A percentile compares a stretch with the other conserved stretches of the same genome.
These are phyloP conservation scores for Tylopilus rubrobrunneus DNA, from an alignment of 768 basidiomycete species.

Conservation along the genomic window DNA sequence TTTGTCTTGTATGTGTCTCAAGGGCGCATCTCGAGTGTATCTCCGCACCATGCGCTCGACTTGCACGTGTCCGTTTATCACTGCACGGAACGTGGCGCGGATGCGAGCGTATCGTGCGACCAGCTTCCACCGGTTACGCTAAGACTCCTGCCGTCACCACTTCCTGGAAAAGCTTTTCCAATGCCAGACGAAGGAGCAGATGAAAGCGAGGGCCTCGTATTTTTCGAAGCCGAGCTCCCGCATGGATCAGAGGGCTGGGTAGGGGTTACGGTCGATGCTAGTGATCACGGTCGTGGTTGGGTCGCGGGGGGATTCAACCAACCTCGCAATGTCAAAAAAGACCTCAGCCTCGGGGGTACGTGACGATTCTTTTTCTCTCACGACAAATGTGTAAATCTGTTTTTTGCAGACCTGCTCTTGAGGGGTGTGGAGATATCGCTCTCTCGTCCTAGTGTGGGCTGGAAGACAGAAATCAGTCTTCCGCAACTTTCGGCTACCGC, in stretches of 20 bases:
- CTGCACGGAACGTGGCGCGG: slow-evolving; percentile 35
- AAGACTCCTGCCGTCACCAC: slow-evolving; percentile 62
- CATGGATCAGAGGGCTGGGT: slow-evolving; percentile 37
- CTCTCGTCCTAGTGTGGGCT: slow-evolving; percentile 22
- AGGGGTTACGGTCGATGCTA: slow-evolving; percentile 48
- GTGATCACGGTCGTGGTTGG: slow-evolving; percentile 56
- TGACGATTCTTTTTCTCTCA: slow-evolving; percentile 5
- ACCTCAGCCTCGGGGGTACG: slow-evolving; percentile 43
- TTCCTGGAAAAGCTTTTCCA: slow-evolving; percentile 54
- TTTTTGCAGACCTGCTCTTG: slow-evolving; percentile 38
- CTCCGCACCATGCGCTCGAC: slow-evolving; percentile 44
- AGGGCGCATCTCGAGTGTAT: slow-evolving; percentile 49
- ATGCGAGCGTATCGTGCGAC: slow-evolving; percentile 32
- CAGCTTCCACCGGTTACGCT: slow-evolving; percentile 44
- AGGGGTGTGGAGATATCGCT: slow-evolving; percentile 34
- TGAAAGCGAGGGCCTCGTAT: slow-evolving; percentile 69
- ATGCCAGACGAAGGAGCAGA: slow-evolving; percentile 64
- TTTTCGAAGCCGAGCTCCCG: slow-evolving; percentile 52
- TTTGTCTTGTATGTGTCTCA: slow-evolving; percentile 59
- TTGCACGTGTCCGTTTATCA: slow-evolving; percentile 45
- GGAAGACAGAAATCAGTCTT: slow-evolving; percentile 45
- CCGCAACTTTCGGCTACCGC: slow-evolving; percentile 57
- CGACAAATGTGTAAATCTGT: slow-evolving; percentile 3
- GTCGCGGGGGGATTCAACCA: slow-evolving; percentile 51
- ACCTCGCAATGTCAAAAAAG: slow-evolving; percentile 29